Base-by-base conservation (phyloP, 805 yeast species). In the Barnettozyma vustinii region DNA sequence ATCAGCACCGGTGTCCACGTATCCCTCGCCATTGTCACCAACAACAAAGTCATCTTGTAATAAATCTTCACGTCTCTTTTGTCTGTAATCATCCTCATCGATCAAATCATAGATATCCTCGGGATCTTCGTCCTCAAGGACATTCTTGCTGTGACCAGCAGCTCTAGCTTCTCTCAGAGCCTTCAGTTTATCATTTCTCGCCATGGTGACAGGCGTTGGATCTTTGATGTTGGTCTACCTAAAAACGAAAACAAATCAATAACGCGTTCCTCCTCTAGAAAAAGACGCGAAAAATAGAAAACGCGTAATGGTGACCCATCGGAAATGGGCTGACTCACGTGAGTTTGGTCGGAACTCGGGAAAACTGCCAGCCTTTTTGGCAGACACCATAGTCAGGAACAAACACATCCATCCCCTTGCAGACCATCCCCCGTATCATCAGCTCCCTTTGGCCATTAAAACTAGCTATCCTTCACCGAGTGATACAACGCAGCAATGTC, bases 1-100 rank as follows among this genome's bases (percentile, higher is more conserved):
- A 58, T 92, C 95, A 8, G 76, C 87, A 50, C 99, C 99, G 40
- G 86, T 86, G 58, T 94, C 98, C 1, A 89, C 91, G 61, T 92
- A 92, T 0, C 97, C 98, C 55, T 84, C 85, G 27, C 97, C 97
- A 56, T 86, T 82, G 64, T 92, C 98, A 63, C 90, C 97, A 2
- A 89, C 96, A 35, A 92, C 94, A 63, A 92, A 92, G 64, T 92
- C 97, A 60, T 92, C 97, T 52, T 86, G 83, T 65, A 89, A 74
- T 43, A 94, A 72, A 50, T 90, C 87, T 50, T 85, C 80, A 58
- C 95, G 79, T 63, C 87, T 87, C 62, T 81, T 86, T 57, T 77
- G 77, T 56, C 92, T 74, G 66, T 80, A 92, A 35, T 83, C 81
- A 27, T 76, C 82, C 59, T 90, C 96, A 61, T 87, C 96, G 5